Evolutionary conservation across 192 early-diverging fungal genomes (phyloP), one percentile per base, ranked within the genome.

Genomic region (Coemansia asiatica): DNA sequence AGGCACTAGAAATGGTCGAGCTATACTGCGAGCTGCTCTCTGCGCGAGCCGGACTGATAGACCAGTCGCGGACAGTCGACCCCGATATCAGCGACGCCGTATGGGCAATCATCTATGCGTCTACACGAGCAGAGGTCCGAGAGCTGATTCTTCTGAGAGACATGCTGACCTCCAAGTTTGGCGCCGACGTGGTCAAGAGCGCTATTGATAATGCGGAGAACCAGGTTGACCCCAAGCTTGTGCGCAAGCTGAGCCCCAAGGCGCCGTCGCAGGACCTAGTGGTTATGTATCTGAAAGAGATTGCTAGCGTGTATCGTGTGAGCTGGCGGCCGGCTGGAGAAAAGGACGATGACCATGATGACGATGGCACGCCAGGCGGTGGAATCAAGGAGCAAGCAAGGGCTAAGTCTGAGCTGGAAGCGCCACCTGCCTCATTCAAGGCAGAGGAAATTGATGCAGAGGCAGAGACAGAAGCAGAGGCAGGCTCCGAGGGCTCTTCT

Each of bases 1-100:
- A 98, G 72, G 96, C 93, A 2, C 73, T 97, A 81, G 96, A 98
- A 72, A 91, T 96, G 35, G 76, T 97, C 36, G 93, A 96, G 69
- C 87, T 96, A 22, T 94, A 92, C 65, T 94, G 92, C 62, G 95
- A 98, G 64, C 74, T 95, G 23, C 73, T 98, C 18, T 63, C 89
- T 33, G 92, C 96, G 6, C 87, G 96, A 13, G 93, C 92, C 65
- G 95, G 92, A 1, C 72, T 98, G 36, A 51, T 98, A 19, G 94
- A 96, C 67, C 86, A 88, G 68, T 83, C 90, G 70, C 90, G 86
- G 87, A 87, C 86, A 10, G 90, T 90, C 64, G 95, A 98, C 72
- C 82, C 85, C 1, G 87, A 87, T 25, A 92, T 98, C 31, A 72
- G 77, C 18, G 95, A 95, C 66, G 92, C 95, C 8, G 92, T 97